Base-by-base conservation (phyloP, 1,284 basidiomycete species). In the Somion occarium region DNA sequence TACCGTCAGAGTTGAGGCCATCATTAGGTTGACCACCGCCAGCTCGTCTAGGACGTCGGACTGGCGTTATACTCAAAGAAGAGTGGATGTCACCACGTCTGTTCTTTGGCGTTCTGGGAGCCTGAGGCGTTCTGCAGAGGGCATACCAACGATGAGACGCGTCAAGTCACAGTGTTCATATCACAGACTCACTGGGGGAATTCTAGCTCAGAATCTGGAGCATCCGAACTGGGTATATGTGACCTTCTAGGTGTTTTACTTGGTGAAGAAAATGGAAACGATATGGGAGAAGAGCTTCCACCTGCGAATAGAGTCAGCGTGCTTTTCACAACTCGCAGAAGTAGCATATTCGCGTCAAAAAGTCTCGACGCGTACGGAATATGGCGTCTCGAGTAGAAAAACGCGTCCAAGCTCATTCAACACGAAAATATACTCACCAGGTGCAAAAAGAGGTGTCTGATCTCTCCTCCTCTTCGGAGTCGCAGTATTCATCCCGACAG, bases 61-160 rank as follows among this genome's bases (percentile, higher is more conserved):
- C 22, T 73, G 88, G 87, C 0, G 85, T 85, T 42, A 84, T 62
- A 7, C 80, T 79, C 39, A 85, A 69, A 3, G 85, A 84, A 1
- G 89, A 88, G 64, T 93, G 89, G 38, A 94, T 92, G 62, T 94
- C 91, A 1, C 91, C 91, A 47, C 91, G 79, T 27, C 83, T 76
- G 55, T 84, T 85, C 63, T 74, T 81, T n/a, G 86, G 83, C 9
- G 39, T 41, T 19, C 20, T 41, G 2, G 79, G 80, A 1, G 74
- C 69, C 7, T 64, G 66, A 34, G 75, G 70, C 46, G 60, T 63
- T 53, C 64, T 67, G 46, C 20, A 30, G 34, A 48, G 9, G 18
- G 25, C 30, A 20, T 38, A 46, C n/a, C n/a, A n/a, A n/a, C n/a
- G n/a, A n/a, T n/a, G n/a, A n/a, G n/a, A n/a, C n/a, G n/a, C n/a